Conservation (phyloP, 139 green algal species). For the Picochlorum sp. region DNA sequence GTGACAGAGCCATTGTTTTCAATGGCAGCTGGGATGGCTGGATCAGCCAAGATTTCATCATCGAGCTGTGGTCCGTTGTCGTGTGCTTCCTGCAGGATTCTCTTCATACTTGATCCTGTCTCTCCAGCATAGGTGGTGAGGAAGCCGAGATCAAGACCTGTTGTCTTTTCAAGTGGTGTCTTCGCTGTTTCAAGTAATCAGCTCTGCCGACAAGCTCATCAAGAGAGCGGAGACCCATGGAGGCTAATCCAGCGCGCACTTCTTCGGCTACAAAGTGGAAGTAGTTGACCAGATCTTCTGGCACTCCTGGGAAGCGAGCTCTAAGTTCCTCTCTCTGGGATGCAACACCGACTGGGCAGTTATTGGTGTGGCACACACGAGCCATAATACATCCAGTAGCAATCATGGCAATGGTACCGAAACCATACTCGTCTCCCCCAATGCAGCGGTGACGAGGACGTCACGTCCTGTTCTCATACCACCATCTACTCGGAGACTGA, state of each 20-base stretch:
- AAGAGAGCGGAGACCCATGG: slow-evolving; percentile 72
- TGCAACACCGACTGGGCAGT: slow-evolving; percentile 97
- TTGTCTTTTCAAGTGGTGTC: slow-evolving; percentile 77
- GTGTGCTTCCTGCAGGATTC: slow-evolving; percentile 52
- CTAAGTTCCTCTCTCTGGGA: slow-evolving; percentile 95
- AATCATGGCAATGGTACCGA: slow-evolving; percentile 96
- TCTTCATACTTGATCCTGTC: slow-evolving; percentile 23
- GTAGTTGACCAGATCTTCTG: slow-evolving; percentile 85
- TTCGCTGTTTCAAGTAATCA: slow-evolving; percentile 60
- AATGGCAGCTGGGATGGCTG: slow-evolving; percentile 58
- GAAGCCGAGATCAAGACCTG: slow-evolving; percentile 85
- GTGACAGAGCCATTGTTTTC: slow-evolving; percentile 32
- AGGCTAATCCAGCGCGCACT: slow-evolving; percentile 71
- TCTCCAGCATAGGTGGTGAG: slow-evolving; percentile 69
- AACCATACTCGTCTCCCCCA: slow-evolving; percentile 97
- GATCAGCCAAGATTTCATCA: slow-evolving; percentile 83
- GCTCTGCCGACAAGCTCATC: slow-evolving; percentile 88
- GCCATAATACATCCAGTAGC: slow-evolving; percentile 99
- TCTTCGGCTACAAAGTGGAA: slow-evolving; percentile 94
- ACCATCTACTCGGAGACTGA: slow-evolving; percentile 88
- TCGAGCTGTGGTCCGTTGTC: slow-evolving; percentile 78
- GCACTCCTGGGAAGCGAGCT: slow-evolving; percentile 84
- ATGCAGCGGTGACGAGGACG: slow-evolving; percentile 77
- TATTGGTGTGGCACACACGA: slow-evolving; percentile 99
- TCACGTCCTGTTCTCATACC: slow-evolving; percentile 87